These are phyloP conservation scores for Saccharomyces hybrid DNA, from an alignment of 1,139 yeast species.

Conservation along the genomic window DNA sequence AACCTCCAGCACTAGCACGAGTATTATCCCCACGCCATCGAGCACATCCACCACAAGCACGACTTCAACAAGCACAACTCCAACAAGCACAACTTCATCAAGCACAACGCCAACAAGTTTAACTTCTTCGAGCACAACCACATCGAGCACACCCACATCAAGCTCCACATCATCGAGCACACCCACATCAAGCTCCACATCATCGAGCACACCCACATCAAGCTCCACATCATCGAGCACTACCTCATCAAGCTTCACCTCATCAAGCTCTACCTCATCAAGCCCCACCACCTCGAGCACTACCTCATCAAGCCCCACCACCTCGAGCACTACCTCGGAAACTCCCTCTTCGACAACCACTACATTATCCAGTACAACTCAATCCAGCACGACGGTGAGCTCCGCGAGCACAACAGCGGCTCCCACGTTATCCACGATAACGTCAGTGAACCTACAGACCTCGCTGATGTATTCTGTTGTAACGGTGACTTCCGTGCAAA, in stretches of 20 bases:
- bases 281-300: slow-evolving; percentile 6
- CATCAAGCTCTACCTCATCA: slow-evolving; percentile 2
- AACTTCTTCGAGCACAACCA: not conserved
- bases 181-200: not conserved
- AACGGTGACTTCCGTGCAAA: slow-evolving; percentile 28
- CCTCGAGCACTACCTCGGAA: not conserved
- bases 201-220: slow-evolving; percentile 4
- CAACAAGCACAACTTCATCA: not conserved
- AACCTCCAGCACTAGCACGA: slow-evolving; percentile 3
- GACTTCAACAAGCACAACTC: not conserved
- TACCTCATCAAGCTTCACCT: slow-evolving; percentile 4
- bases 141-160: not conserved
- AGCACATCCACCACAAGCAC: slow-evolving; percentile 7
- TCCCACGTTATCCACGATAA: slow-evolving; percentile 8
- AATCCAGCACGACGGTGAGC: not conserved
- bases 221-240: not conserved
- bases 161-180: not conserved
- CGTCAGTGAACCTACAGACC: slow-evolving; percentile 13
- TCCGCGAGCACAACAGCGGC: slow-evolving; percentile 2
- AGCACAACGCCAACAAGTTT: not conserved
- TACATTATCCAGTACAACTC: not conserved
- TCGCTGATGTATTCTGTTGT: slow-evolving; percentile 26
- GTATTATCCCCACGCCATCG: slow-evolving; percentile 1
- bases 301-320: slow-evolving; percentile 4
- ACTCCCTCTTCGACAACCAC: not conserved